phyloP scores from a whole-genome alignment of 2,329 filamentous ascomycete genomes.

The Microsporum canis region DNA sequence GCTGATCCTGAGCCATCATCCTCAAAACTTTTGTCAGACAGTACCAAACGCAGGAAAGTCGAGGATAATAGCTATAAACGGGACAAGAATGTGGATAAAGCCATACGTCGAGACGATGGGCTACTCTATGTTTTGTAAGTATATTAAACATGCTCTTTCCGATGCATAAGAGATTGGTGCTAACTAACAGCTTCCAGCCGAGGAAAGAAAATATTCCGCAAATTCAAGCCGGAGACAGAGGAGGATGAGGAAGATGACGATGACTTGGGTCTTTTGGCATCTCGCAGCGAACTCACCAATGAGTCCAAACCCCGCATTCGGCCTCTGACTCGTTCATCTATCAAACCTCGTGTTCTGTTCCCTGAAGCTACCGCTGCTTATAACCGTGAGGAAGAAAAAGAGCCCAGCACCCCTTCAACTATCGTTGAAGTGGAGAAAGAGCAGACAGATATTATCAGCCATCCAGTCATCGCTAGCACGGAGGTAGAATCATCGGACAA shows the following conservation, averaged over 20 bases:
- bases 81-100: constrained; percentile 39
- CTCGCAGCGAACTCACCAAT: constrained; percentile 30
- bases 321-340: constrained; percentile 45
- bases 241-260: constrained; percentile 33
- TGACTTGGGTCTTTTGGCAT: constrained; percentile 33
- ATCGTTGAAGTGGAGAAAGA: constrained; percentile 28
- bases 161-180: constrained; percentile 9
- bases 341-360: constrained; percentile 52
- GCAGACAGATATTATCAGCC: constrained; percentile 8
- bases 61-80: constrained; percentile 17
- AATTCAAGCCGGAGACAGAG: constrained; percentile 37
- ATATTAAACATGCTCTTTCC: not conserved
- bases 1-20: constrained; percentile 11
- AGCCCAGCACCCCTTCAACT: constrained; percentile 14
- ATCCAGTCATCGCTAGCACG: not conserved
- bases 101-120: constrained; percentile 43
- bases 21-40: constrained; percentile 14
- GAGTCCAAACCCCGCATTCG: constrained; percentile 26
- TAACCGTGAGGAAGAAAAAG: constrained; percentile 24
- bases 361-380: constrained; percentile 32
- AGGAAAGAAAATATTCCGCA: constrained; percentile 50
- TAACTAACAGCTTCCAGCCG: constrained; percentile 37
- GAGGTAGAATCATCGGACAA: constrained; percentile 13
- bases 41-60: constrained; percentile 30
- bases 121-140: constrained; percentile 54